Conservation (phyloP, 2,329 filamentous ascomycete genomes). For the Podosphaera fusca region DNA sequence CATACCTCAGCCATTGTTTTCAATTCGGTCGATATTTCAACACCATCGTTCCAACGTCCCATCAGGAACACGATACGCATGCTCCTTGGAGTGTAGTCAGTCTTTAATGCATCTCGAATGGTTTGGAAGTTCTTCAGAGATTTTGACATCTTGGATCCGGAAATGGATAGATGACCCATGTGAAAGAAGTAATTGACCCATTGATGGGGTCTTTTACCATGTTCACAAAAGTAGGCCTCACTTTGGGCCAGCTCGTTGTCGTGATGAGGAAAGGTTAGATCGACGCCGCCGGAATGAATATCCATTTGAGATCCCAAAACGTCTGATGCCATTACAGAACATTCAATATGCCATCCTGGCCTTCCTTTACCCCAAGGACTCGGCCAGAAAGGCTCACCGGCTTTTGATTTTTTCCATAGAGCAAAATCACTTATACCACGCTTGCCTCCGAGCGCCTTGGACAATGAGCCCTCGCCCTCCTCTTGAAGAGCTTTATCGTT, state of each 20-base stretch:
- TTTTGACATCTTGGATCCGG: slow-evolving; percentile 90
- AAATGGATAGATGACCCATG: slow-evolving; percentile 79
- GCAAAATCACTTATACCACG: slow-evolving; percentile 66
- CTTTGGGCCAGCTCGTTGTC: slow-evolving; percentile 83
- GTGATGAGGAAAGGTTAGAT: slow-evolving; percentile 77
- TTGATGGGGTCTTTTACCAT: slow-evolving; percentile 30
- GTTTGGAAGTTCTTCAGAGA: slow-evolving; percentile 90
- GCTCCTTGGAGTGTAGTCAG: slow-evolving; percentile 50
- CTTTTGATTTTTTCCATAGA: slow-evolving; percentile 79
- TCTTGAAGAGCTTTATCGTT: slow-evolving; percentile 65
- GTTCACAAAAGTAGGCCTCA: slow-evolving; percentile 45
- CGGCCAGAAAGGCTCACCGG: slow-evolving; percentile 76
- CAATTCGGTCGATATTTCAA: slow-evolving; percentile 75
- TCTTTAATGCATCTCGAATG: slow-evolving; percentile 56
- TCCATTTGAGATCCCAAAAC: slow-evolving; percentile 71
- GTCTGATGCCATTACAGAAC: slow-evolving; percentile 84
- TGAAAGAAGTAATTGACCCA: slow-evolving; percentile 96
- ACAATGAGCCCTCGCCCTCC: slow-evolving; percentile 72
- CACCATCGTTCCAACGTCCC: slow-evolving; percentile 71
- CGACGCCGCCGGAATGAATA: slow-evolving; percentile 80
- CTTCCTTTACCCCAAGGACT: slow-evolving; percentile 72
- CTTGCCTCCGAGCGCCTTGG: slow-evolving; percentile 40
- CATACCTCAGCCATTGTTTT: slow-evolving; percentile 50
- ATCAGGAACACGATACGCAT: slow-evolving; percentile 73
- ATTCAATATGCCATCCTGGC: slow-evolving; percentile 94